Evolutionary conservation across 192 early-diverging fungal genomes (phyloP).

Genomic region (Pilaira anomala): DNA sequence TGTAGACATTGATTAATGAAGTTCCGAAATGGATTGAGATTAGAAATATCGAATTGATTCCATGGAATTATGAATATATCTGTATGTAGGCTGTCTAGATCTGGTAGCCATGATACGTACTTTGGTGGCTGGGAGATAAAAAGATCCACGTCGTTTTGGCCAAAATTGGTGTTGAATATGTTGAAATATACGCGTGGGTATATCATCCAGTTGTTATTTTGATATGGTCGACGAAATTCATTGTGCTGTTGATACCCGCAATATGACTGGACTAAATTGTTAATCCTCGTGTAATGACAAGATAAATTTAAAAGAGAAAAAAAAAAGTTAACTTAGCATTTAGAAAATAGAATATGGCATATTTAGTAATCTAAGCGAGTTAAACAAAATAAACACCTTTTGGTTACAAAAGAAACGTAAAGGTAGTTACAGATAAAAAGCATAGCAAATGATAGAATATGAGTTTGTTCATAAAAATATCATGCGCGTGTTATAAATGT

Average conservation of each 20-base stretch:
- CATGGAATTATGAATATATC: not conserved
- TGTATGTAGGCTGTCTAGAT: not conserved
- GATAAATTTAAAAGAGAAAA: no score
- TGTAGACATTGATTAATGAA: not conserved
- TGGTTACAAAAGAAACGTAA: no score
- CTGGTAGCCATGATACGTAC: slow-evolving; percentile 22
- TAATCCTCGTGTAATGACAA: no score
- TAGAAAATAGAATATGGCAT: no score
- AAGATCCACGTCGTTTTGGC: slow-evolving; percentile 9
- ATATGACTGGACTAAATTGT: no score
- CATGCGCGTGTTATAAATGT: no score
- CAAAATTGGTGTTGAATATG: not conserved
- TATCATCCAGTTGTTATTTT: slow-evolving; percentile 17
- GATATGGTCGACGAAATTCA: not conserved
- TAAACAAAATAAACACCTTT: no score
- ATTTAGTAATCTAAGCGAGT: no score
- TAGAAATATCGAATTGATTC: not conserved
- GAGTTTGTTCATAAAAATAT: no score
- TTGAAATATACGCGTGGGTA: not conserved
- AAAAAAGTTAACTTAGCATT: no score
- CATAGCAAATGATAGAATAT: no score
- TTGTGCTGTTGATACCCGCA: slow-evolving; percentile 14
- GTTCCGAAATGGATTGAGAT: slow-evolving; percentile 15
- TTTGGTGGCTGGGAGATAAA: slow-evolving; percentile 13
- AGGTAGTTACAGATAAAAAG: no score